phyloP scores from a whole-genome alignment of 257 asterid genomes.

The Fraxinus americana region DNA sequence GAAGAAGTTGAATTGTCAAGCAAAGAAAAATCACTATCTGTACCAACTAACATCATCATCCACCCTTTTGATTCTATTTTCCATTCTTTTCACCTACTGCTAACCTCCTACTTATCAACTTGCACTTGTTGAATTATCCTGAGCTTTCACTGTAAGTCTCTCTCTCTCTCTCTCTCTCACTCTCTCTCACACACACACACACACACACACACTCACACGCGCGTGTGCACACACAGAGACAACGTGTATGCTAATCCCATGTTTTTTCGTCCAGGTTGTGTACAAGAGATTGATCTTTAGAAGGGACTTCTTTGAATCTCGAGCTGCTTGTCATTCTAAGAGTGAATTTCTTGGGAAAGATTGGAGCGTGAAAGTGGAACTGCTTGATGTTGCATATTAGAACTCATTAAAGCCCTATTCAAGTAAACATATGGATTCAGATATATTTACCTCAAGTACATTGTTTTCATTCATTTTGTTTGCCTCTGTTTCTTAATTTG shows the following conservation, averaged over 20 bases:
- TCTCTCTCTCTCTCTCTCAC: conserved; percentile 20
- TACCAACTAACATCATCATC: conserved; percentile 43
- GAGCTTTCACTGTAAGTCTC: not conserved
- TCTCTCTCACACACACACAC: not conserved
- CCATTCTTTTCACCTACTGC: conserved; percentile 46
- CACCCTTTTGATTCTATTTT: conserved; percentile 15
- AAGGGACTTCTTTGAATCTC: not conserved
- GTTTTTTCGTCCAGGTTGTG: conserved; percentile 37
- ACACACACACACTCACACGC: not conserved
- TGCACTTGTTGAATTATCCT: not conserved
- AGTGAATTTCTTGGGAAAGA: not conserved
- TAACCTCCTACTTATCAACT: conserved; percentile 24
- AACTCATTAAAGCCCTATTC: not conserved
- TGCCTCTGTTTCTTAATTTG: conserved; percentile 6
- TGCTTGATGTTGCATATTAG: not conserved
- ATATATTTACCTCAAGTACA: not conserved
- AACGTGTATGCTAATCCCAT: not conserved
- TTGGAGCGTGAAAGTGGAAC: not conserved
- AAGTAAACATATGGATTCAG: conserved; percentile 3
- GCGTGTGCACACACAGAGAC: not conserved
- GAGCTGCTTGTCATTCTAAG: not conserved
- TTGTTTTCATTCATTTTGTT: conserved; percentile 4
- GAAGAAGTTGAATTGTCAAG: conserved; percentile 56
- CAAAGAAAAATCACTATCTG: conserved; percentile 51
- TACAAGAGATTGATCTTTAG: conserved; percentile 21